Conservation (phyloP, 2,329 filamentous ascomycete genomes). For the Epichloe uncinata region DNA sequence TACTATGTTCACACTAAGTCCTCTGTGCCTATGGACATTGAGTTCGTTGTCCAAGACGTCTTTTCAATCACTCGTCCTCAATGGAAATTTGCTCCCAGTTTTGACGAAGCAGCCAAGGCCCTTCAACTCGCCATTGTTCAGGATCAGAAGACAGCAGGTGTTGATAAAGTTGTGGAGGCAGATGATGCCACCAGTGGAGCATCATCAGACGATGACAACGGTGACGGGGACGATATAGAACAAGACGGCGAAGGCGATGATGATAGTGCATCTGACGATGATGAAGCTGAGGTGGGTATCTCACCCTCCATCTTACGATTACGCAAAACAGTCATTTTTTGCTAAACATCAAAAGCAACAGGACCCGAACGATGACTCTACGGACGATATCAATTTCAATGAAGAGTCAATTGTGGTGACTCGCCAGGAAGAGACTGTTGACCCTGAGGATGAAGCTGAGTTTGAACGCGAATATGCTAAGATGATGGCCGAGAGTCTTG, state of each 20-base stretch:
- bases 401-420: slow-evolving; percentile 90
- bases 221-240: slow-evolving; percentile 52
- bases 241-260: slow-evolving; percentile 47
- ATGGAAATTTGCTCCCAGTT: slow-evolving; percentile 72
- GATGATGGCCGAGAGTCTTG: slow-evolving; percentile 94
- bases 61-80: slow-evolving; percentile 76
- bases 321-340: not conserved
- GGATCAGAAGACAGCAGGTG: slow-evolving; percentile 70
- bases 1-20: slow-evolving; percentile 93
- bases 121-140: slow-evolving; percentile 83
- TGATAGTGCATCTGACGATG: slow-evolving; percentile 45
- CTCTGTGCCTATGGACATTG: slow-evolving; percentile 85
- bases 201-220: slow-evolving; percentile 65
- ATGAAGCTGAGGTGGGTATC: slow-evolving; percentile 40
- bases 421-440: slow-evolving; percentile 75
- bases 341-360: slow-evolving; percentile 14
- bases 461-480: slow-evolving; percentile 97
- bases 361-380: slow-evolving; percentile 36
- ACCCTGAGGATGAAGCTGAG: slow-evolving; percentile 89
- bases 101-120: slow-evolving; percentile 69
- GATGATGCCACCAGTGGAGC: slow-evolving; percentile 60
- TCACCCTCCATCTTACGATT: not conserved
- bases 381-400: slow-evolving; percentile 51
- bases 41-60: slow-evolving; percentile 90
- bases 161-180: slow-evolving; percentile 54